Base-by-base conservation (phyloP, 495 filamentous ascomycete genomes). In the Cercophora newfieldiana region DNA sequence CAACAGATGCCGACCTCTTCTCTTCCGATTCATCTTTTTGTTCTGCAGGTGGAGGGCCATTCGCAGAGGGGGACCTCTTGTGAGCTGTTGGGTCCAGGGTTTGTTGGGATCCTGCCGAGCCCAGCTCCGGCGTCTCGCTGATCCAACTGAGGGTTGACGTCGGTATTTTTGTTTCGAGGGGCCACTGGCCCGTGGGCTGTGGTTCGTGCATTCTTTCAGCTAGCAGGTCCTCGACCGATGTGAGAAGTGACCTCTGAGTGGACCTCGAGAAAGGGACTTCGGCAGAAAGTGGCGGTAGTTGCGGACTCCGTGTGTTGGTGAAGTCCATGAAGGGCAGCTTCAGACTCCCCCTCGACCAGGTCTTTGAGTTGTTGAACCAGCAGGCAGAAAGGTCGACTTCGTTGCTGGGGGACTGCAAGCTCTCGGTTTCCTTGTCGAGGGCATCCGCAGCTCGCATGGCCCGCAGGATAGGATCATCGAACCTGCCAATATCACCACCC, bases 391-490 rank as follows among this genome's bases (percentile, higher is more conserved):
- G 73, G 53, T 80, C 80, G 44, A 81, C 49, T 44, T 79, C 74
- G 21, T 75, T 58, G 26, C 59, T 72, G 0, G 37, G 49, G 0
- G 78, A 69, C 59, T 84, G 80, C 12, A 83, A 67, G 7, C 68
- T 76, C 37, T 80, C 78, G 1, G 81, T 84, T 58, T 81, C 71
- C 33, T 69, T 72, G 69, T 84, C 79, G 7, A 85, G 77, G n/a
- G 74, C 77, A 44, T 84, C 82, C 3, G 82, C 82, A 7, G 78
- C 81, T 65, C 78, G 77, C 82, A 85, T 84, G 30, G 82, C 81
- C 33, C 70, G 70, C 1, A 73, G 72, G 26, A 77, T 75, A 21
- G 78, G 82, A 59, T 83, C 78, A 14, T 75, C 72, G 21, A 57
- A 53, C 19, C 50, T 8, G 24, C 10, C 50, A 7, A 26, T 26